phyloP scores from a whole-genome alignment of 1,284 basidiomycete species.

The Fomitopsis palustris region DNA sequence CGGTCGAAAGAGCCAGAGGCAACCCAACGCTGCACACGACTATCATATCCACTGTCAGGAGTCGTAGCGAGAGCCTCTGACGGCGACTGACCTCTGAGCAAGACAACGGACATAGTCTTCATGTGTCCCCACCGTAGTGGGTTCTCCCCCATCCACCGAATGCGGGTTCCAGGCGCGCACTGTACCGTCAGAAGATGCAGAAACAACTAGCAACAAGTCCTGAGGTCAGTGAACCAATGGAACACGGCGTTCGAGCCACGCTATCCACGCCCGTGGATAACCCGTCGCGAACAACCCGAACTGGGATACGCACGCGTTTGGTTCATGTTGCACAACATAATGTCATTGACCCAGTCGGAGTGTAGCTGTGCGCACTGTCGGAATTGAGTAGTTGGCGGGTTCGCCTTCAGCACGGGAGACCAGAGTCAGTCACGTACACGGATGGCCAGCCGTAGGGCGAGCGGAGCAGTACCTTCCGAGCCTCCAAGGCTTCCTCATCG shows the following conservation, averaged over 20 bases:
- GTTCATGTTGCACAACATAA: constrained; percentile 88
- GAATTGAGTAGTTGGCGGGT: constrained; percentile 43
- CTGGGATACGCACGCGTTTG: constrained; percentile 64
- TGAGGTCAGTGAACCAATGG: background rate
- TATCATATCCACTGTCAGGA: constrained; percentile 25
- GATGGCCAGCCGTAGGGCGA: background rate
- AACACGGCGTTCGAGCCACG: background rate
- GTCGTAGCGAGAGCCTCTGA: background rate
- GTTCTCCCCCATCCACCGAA: constrained; percentile 46
- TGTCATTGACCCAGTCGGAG: constrained; percentile 96
- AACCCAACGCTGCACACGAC: constrained; percentile 78
- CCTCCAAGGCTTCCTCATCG: constrained; percentile 46
- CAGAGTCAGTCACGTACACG: background rate
- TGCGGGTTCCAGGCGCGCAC: constrained; percentile 95
- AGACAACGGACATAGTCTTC: constrained; percentile 91
- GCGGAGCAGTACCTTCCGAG: constrained; percentile 37
- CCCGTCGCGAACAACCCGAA: background rate
- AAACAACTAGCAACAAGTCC: constrained; percentile 59
- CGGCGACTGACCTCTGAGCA: constrained; percentile 55
- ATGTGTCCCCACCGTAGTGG: constrained; percentile 81
- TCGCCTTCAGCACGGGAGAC: constrained; percentile 5
- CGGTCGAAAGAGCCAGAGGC: constrained; percentile 95
- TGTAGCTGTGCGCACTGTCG: constrained; percentile 85
- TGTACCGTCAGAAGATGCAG: constrained; percentile 94
- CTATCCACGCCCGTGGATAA: background rate